A percentile compares a stretch with the other conserved stretches of the same genome.
phyloP scores from a whole-genome alignment of 2,329 filamentous ascomycete species.

The Aspergillus japonicus region DNA sequence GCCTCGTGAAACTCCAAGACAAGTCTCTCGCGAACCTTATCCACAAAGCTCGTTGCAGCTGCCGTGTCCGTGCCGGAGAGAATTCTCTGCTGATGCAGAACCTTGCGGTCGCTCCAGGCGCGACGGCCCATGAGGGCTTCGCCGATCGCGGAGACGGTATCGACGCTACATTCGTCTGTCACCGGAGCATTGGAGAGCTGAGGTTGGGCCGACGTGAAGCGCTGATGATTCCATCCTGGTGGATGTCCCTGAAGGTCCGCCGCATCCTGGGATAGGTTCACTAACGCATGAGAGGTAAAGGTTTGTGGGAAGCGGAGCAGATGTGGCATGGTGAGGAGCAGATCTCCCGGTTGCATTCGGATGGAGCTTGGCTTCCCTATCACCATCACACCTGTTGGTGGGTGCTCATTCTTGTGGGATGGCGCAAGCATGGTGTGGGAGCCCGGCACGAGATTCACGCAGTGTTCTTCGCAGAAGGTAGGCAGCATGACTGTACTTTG shows the following conservation, averaged over 20 bases:
- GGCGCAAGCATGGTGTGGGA: not conserved
- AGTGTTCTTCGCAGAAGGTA: not conserved
- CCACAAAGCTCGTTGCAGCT: not conserved
- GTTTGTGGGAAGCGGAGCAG: not conserved
- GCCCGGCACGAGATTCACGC: not conserved
- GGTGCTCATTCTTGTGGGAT: not conserved
- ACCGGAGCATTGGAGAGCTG: no score
- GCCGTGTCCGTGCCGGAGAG: not conserved
- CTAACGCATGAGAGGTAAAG: not conserved
- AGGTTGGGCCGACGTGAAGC: no score
- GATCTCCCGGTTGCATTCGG: not conserved
- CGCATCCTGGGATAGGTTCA: not conserved
- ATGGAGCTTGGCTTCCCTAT: not conserved
- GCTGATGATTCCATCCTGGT: no score
- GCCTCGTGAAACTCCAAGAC: not conserved
- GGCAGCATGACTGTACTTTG: not conserved
- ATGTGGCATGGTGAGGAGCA: not conserved
- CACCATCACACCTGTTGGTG: not conserved
- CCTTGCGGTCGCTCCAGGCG: not conserved
- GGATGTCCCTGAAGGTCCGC: not conserved
- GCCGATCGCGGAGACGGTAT: not conserved
- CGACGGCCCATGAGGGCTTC: not conserved
- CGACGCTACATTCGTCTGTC: no score
- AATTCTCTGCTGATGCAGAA: not conserved
- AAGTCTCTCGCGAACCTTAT: not conserved